A percentile compares a stretch with the other conserved stretches of the same genome.
Evolutionary conservation across 2,329 filamentous ascomycete genomes (phyloP).

Genomic region (Xylaria hypoxylon): DNA sequence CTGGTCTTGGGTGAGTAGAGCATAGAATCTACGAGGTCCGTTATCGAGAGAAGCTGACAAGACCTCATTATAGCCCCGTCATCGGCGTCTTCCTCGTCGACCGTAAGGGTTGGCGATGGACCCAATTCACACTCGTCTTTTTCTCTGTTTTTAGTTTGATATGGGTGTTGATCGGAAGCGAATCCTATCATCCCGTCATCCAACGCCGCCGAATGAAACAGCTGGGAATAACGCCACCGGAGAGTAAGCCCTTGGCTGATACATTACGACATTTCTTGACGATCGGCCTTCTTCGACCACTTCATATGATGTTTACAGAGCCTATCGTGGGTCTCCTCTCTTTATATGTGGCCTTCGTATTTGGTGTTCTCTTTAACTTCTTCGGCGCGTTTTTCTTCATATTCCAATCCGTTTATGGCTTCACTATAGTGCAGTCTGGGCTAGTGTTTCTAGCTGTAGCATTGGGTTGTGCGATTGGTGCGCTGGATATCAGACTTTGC

Average conservation of each 20-base stretch:
- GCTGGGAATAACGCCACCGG: conserved; percentile 49
- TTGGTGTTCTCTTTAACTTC: conserved; percentile 65
- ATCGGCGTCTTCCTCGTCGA: conserved; percentile 61
- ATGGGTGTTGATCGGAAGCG: conserved; percentile 57
- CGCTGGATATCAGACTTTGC: conserved; percentile 56
- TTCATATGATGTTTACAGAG: conserved; percentile 71
- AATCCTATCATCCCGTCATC: conserved; percentile 68
- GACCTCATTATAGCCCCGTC: conserved; percentile 53
- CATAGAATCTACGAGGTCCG: not conserved
- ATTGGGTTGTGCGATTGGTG: conserved; percentile 59
- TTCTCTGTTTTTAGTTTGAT: conserved; percentile 55
- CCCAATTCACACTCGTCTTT: conserved; percentile 63
- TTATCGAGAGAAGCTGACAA: conserved; percentile 33
- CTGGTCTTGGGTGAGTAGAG: conserved; percentile 60
- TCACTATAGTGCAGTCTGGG: conserved; percentile 56
- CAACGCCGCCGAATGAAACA: conserved; percentile 54
- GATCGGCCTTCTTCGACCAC: conserved; percentile 60
- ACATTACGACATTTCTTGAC: conserved; percentile 54
- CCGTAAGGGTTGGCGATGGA: conserved; percentile 65
- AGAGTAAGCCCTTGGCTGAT: conserved; percentile 41
- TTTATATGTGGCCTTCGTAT: conserved; percentile 63
- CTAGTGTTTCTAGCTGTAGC: conserved; percentile 61
- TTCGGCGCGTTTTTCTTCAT: conserved; percentile 64
- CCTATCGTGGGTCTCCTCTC: conserved; percentile 70
- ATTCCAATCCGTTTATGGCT: conserved; percentile 59